Base-by-base conservation (phyloP, 495 filamentous ascomycete species). In the Sordaria brevicollis region DNA sequence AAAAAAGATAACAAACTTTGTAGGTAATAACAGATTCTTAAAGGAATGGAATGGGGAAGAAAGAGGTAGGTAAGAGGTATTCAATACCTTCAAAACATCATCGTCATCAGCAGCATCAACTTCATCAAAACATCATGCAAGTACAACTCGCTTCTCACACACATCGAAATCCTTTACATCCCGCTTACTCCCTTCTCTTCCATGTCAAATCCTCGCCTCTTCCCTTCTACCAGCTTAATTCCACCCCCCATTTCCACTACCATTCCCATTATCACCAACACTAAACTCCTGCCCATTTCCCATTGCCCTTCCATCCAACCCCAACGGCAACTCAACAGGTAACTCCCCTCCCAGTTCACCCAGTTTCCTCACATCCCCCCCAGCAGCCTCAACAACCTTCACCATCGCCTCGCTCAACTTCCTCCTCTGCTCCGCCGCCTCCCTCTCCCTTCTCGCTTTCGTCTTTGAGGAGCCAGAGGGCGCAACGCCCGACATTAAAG, bases 401-500 rank as follows among this genome's bases (percentile, higher is more conserved):
- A 90, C 76, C 31, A 92, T 90, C 43, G 89, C 89, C 77, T 94
- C 88, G 72, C 87, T 89, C 71, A 96, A 76, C 81, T 89, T 89
- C 75, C 92, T 81, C 73, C 90, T 86, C 80, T 88, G 88, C 77
- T 98, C 95, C 65, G 83, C 82, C 11, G 93, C 93, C 82, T 96
- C 93, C 75, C 90, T 88, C 81, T 97, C 95, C 70, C 95, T 82
- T 49, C 94, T 81, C 65, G 93, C 93, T 76, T 97, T 97, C 34
- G 95, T 99, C 85, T 98, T 97, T 66, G 88, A 91, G 73, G 89
- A 92, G 38, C 95, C 95, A 66, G 88, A 91, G 15, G 95, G 95
- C 67, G 95, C 95, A 10, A 99, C 95, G 6, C 94, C 94, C 17
- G 87, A 92, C 76, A 99, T 85, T 25, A 99, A 92, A 76, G 89